phyloP scores from a whole-genome alignment of 2,329 filamentous ascomycete species.

The Lomentospora prolificans region DNA sequence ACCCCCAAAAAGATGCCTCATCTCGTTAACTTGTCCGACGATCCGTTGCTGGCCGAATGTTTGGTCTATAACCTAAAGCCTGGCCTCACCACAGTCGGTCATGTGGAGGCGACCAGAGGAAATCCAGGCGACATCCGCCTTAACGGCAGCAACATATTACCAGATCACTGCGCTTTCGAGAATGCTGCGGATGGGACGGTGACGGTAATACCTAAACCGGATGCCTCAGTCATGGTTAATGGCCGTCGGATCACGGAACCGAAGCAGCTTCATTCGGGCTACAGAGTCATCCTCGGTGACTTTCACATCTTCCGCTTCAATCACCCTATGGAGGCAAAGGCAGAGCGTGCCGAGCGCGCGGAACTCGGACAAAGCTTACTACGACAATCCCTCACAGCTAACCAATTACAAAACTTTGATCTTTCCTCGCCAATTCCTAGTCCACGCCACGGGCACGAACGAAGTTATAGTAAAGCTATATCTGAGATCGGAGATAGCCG shows the following conservation, averaged over 20 bases:
- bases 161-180: conserved; percentile 89
- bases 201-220: conserved; percentile 79
- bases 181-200: conserved; percentile 80
- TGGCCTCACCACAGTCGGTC: conserved; percentile 86
- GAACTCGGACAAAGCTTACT: conserved; percentile 63
- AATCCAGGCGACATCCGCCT: conserved; percentile 78
- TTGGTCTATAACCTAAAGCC: conserved; percentile 97
- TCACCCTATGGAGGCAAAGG: conserved; percentile 88
- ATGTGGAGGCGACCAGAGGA: conserved; percentile 72
- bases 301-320: conserved; percentile 99
- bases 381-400: conserved; percentile 67
- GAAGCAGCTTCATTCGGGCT: conserved; percentile 79
- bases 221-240: conserved; percentile 98
- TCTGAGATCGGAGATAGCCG: conserved; percentile 73
- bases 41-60: conserved; percentile 88
- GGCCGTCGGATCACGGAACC: conserved; percentile 81
- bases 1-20: conserved; percentile 99
- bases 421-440: conserved; percentile 47
- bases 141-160: conserved; percentile 85
- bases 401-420: conserved; percentile 50
- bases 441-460: conserved; percentile 59
- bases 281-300: conserved; percentile 89
- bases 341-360: conserved; percentile 71
- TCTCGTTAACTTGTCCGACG: conserved; percentile 93
- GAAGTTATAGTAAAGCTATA: conserved; percentile 66